Conservation (phyloP, 1,284 basidiomycete genomes). For the Tilletia walkeri region DNA sequence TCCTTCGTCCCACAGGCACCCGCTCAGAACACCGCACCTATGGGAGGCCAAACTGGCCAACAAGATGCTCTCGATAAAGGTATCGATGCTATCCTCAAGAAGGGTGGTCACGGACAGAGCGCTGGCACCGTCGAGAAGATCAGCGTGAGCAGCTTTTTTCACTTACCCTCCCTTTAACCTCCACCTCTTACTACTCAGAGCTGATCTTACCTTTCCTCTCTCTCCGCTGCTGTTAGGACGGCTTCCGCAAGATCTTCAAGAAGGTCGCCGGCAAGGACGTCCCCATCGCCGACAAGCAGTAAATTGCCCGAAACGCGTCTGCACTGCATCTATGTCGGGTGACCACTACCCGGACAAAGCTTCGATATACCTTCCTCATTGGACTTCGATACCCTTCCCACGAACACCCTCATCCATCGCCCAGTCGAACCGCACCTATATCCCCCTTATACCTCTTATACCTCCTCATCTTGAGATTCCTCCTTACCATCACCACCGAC, state of each 20-base stretch:
- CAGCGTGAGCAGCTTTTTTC: not conserved
- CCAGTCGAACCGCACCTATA: too few relatives aligned
- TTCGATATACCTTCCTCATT: too few relatives aligned
- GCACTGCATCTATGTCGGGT: too few relatives aligned
- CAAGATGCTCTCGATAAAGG: conserved; percentile 47
- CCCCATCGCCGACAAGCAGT: conserved; percentile 47
- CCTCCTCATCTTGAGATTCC: too few relatives aligned
- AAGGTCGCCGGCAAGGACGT: conserved; percentile 45
- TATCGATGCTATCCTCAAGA: conserved; percentile 29
- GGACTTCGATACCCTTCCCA: too few relatives aligned
- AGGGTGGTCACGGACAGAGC: conserved; percentile 18
- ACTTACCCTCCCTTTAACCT: not conserved
- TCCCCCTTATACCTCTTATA: too few relatives aligned
- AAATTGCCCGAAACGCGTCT: not conserved
- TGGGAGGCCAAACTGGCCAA: conserved; percentile 24
- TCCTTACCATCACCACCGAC: too few relatives aligned
- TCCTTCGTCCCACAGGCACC: not conserved
- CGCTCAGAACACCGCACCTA: not conserved
- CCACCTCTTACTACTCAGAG: not conserved
- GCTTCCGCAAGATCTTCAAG: conserved; percentile 42
- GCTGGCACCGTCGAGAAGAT: conserved; percentile 40
- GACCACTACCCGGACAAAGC: too few relatives aligned
- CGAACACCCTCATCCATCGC: too few relatives aligned
- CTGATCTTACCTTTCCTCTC: not conserved
- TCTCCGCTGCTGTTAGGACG: conserved; percentile 27